These are phyloP conservation scores for thale cress (Arabidopsis thaliana) DNA, from an alignment of 345 rosid species.

Conservation along the genomic window TAIR10.1 NC_003070.9:8089501-8090000, in stretches of 20 bases:
- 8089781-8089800: conserved; percentile 79
- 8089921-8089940: conserved; percentile 87
- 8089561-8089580: conserved; percentile 94
- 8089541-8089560: conserved; percentile 93
- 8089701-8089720: conserved; percentile 87
- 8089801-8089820: conserved; percentile 82
- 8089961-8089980: conserved; percentile 74
- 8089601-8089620: conserved; percentile 85
- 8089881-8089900: conserved; percentile 93
- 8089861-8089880: conserved; percentile 98
- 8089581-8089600: conserved; percentile 96
- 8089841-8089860: conserved; percentile 92
- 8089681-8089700: conserved; percentile 73
- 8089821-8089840: conserved; percentile 73
- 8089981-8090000: conserved; percentile 73
- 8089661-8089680: conserved; percentile 83
- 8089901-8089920: conserved; percentile 95
- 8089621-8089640: conserved; percentile 77
- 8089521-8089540: conserved; percentile 89
- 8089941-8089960: conserved; percentile 74
- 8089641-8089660: conserved; percentile 53
- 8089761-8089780: conserved; percentile 72
- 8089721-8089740: conserved; percentile 96
- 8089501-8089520: conserved; percentile 96
- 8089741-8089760: conserved; percentile 77